Conservation (phyloP, 495 filamentous ascomycete genomes). For the Aspergillus haitiensis region DNA sequence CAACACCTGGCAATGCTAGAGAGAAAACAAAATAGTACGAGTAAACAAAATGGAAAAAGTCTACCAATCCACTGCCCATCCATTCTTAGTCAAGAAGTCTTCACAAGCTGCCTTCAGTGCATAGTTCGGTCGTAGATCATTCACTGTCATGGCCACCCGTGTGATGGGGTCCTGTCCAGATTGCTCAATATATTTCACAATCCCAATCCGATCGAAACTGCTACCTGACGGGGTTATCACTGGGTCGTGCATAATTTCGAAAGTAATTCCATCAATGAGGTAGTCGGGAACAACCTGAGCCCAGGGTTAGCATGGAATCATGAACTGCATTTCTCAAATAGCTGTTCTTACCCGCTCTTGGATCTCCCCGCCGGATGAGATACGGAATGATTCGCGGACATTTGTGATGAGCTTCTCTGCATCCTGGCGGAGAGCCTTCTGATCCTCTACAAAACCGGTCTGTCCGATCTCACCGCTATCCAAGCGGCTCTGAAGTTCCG, state of each 20-base stretch:
- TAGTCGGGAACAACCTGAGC: constrained; percentile 75
- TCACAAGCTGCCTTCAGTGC: constrained; percentile 80
- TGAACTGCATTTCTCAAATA: background rate
- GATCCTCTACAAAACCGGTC: constrained; percentile 46
- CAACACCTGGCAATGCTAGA: background rate
- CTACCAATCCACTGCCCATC: constrained; percentile 93
- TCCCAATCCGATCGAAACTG: constrained; percentile 85
- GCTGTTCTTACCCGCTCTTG: constrained; percentile 51
- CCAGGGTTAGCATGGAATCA: constrained; percentile 15
- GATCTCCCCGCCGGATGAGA: constrained; percentile 60
- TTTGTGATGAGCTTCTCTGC: constrained; percentile 53
- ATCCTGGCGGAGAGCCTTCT: constrained; percentile 45
- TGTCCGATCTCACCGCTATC: constrained; percentile 49
- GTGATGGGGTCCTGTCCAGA: constrained; percentile 80
- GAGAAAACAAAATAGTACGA: background rate
- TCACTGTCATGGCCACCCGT: constrained; percentile 63
- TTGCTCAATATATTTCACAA: constrained; percentile 80
- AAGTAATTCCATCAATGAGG: constrained; percentile 85
- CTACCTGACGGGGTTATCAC: constrained; percentile 84
- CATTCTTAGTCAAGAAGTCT: constrained; percentile 81
- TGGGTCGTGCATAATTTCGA: constrained; percentile 90
- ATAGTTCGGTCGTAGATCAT: constrained; percentile 81
- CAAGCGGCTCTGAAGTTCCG: constrained; percentile 42
- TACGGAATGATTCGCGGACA: constrained; percentile 43
- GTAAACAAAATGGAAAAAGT: constrained; percentile 5